A percentile compares a stretch with the other conserved stretches of the same genome.
Conservation (phyloP, 2,329 filamentous ascomycete species). For the Oidium heveae region DNA sequence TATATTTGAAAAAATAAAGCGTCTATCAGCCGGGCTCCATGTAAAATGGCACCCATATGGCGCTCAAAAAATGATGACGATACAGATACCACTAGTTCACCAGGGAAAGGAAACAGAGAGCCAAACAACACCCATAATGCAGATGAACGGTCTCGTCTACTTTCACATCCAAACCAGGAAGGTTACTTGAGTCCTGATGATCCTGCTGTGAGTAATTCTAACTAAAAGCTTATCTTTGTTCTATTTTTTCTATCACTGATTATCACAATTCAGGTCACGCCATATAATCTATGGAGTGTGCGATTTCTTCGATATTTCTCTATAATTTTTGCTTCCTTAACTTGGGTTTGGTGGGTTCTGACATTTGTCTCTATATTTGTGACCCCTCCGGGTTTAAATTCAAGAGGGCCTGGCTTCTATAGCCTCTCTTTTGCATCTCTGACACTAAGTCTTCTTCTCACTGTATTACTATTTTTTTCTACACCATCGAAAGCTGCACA, state of each 20-base stretch:
- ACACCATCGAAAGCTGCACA: slow-evolving; percentile 60
- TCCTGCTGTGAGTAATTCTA: slow-evolving; percentile 35
- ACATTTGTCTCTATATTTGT: slow-evolving; percentile 77
- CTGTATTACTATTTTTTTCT: slow-evolving; percentile 66
- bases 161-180: slow-evolving; percentile 10
- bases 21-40: too few species aligned
- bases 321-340: slow-evolving; percentile 45
- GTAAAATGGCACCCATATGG: slow-evolving; percentile 29
- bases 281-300: slow-evolving; percentile 87
- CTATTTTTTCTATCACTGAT: slow-evolving; percentile 5
- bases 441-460: slow-evolving; percentile 48
- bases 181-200: slow-evolving; percentile 53
- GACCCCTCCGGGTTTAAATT: slow-evolving; percentile 66
- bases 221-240: neutral
- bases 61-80: slow-evolving; percentile 22
- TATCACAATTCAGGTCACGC: slow-evolving; percentile 32
- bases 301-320: slow-evolving; percentile 57
- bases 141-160: slow-evolving; percentile 26
- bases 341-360: slow-evolving; percentile 80
- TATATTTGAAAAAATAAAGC: too few species aligned
- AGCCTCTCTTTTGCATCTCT: slow-evolving; percentile 64
- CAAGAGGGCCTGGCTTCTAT: slow-evolving; percentile 77
- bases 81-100: slow-evolving; percentile 3
- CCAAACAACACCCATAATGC: slow-evolving; percentile 16
- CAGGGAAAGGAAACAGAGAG: slow-evolving; percentile 4